phyloP scores from a whole-genome alignment of 352 stramenopile species.

The Phytopythium delawarense region DNA sequence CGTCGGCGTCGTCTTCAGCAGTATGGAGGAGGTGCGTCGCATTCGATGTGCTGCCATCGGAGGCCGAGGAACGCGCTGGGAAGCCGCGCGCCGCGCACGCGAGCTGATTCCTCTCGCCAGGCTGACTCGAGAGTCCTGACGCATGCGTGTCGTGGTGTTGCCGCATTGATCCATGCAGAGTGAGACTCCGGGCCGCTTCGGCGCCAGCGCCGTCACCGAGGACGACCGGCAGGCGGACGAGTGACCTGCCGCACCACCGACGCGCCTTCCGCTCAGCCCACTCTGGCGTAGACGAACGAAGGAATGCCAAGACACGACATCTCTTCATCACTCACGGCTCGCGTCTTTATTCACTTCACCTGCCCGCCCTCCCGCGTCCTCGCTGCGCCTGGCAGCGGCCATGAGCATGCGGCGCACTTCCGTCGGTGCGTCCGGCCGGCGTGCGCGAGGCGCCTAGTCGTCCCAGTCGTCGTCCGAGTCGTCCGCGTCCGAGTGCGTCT shows the following conservation, averaged over 20 bases:
- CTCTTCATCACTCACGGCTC: not conserved
- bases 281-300: not conserved
- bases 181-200: slow-evolving; percentile 15
- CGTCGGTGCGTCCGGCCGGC: slow-evolving; percentile 1
- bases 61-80: not conserved
- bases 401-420: not conserved
- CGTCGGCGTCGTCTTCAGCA: slow-evolving; percentile 60
- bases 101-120: not conserved
- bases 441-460: slow-evolving; percentile 17
- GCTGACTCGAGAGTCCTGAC: not conserved
- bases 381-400: not conserved
- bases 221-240: slow-evolving; percentile 7
- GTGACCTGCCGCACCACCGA: not conserved
- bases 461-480: slow-evolving; percentile 84
- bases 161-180: slow-evolving; percentile 12
- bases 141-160: not conserved
- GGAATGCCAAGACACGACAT: not conserved
- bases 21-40: slow-evolving; percentile 53
- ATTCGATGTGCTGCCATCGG: not conserved
- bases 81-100: not conserved
- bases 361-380: not conserved
- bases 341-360: not conserved
- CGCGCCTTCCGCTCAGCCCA: too few relatives aligned
- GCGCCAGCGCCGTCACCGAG: slow-evolving; percentile 18
- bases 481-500: slow-evolving; percentile 45